Evolutionary conservation across 1,139 yeast species (phyloP).

Genomic region (Williopsis jadinii): DNA sequence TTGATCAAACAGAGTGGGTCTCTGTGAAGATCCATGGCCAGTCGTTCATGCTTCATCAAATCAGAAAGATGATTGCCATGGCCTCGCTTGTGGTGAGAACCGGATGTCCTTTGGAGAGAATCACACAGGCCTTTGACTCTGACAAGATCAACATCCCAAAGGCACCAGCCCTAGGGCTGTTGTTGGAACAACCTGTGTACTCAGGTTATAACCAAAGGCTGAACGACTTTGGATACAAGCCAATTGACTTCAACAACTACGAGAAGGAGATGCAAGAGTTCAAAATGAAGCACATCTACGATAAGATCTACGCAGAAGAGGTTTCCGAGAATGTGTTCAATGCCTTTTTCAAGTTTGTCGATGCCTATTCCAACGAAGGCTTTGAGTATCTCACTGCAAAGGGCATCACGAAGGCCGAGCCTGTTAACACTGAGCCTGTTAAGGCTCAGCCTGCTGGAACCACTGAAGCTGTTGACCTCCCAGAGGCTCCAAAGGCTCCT

Average conservation of each 20-base stretch:
- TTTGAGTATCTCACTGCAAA: slow-evolving; percentile 73
- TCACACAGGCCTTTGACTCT: slow-evolving; percentile 70
- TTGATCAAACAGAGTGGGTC: slow-evolving; percentile 93
- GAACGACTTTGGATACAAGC: slow-evolving; percentile 72
- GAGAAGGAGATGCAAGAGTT: slow-evolving; percentile 71
- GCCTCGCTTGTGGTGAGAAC: slow-evolving; percentile 80
- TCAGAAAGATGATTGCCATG: slow-evolving; percentile 97
- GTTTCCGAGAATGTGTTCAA: slow-evolving; percentile 79
- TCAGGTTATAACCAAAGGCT: slow-evolving; percentile 74
- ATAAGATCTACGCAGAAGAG: slow-evolving; percentile 87
- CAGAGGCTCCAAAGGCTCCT: neutral
- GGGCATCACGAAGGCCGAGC: slow-evolving; percentile 33
- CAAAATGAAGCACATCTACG: slow-evolving; percentile 84
- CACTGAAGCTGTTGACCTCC: neutral
- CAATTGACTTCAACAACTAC: slow-evolving; percentile 62
- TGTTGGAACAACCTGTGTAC: slow-evolving; percentile 88
- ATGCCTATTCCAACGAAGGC: slow-evolving; percentile 53
- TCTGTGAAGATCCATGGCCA: slow-evolving; percentile 96
- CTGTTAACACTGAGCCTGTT: neutral
- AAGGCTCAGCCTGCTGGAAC: neutral
- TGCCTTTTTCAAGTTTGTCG: slow-evolving; percentile 85
- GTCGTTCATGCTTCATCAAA: slow-evolving; percentile 96
- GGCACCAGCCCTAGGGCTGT: slow-evolving; percentile 92
- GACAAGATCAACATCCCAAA: slow-evolving; percentile 85
- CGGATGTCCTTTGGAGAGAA: slow-evolving; percentile 73